phyloP scores from a whole-genome alignment of 1,284 basidiomycete species.

The Sanghuangporus weigelae region DNA sequence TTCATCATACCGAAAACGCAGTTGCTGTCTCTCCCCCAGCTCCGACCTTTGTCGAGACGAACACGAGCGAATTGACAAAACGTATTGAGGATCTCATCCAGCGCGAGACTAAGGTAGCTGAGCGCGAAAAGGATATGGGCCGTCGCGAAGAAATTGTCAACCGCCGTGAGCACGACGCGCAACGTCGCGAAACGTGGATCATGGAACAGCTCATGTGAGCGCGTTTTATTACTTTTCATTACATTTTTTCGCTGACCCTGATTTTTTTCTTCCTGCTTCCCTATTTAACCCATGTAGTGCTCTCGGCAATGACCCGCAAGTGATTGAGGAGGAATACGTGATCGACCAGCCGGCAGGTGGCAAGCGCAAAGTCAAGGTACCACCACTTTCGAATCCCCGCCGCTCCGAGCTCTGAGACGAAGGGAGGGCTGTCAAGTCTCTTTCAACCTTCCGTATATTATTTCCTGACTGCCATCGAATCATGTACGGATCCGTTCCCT shows the following conservation, averaged over 20 bases:
- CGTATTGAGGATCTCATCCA: slow-evolving; percentile 76
- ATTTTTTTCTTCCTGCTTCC: not conserved
- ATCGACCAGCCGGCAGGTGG: slow-evolving; percentile 58
- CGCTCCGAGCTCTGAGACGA: slow-evolving; percentile 89
- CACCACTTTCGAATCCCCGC: slow-evolving; percentile 58
- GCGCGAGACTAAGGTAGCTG: slow-evolving; percentile 75
- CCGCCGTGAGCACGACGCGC: slow-evolving; percentile 75
- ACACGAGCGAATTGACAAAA: slow-evolving; percentile 27
- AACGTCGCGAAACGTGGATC: slow-evolving; percentile 79
- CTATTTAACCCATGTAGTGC: slow-evolving; percentile 36
- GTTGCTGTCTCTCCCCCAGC: slow-evolving; percentile 55
- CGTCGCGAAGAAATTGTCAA: slow-evolving; percentile 78
- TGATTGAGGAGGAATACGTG: slow-evolving; percentile 71
- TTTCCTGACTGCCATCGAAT: slow-evolving; percentile 32
- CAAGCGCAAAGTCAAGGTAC: slow-evolving; percentile 84
- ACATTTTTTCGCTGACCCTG: not conserved
- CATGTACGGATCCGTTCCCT: slow-evolving; percentile 65
- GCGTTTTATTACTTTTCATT: not conserved
- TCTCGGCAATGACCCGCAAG: slow-evolving; percentile 58
- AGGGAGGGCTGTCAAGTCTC: slow-evolving; percentile 47
- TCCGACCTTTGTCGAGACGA: slow-evolving; percentile 55
- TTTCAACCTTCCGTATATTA: slow-evolving; percentile 23
- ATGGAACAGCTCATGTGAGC: slow-evolving; percentile 83
- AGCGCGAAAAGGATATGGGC: slow-evolving; percentile 76
- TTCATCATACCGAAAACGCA: slow-evolving; percentile 61